These are phyloP conservation scores for Setaria viridis DNA, from an alignment of 202 grass and related monocot genomes.

Conservation along the genomic window DNA sequence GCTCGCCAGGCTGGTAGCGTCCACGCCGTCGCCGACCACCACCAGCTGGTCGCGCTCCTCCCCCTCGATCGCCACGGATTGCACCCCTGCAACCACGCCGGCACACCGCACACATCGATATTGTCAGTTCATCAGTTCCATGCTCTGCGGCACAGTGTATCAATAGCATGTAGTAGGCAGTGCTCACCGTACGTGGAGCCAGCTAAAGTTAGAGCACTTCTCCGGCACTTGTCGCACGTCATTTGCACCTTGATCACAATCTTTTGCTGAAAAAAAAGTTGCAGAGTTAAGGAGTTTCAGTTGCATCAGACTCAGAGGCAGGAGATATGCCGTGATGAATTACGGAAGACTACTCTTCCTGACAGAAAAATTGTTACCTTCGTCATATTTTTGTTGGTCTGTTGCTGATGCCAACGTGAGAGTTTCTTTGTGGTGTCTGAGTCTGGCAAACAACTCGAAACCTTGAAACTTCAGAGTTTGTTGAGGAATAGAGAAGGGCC, in stretches of 20 bases:
- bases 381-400: slow-evolving; percentile 4
- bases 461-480: background rate
- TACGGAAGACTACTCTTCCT: background rate
- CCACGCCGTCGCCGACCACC: slow-evolving; percentile 63
- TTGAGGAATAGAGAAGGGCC: background rate
- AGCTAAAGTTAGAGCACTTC: slow-evolving; percentile 49
- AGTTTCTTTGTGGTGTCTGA: background rate
- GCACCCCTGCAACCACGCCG: slow-evolving; percentile 41
- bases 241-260: slow-evolving; percentile 73
- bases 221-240: slow-evolving; percentile 61
- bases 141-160: background rate
- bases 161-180: background rate
- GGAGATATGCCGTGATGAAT: background rate
- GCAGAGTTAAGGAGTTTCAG: background rate
- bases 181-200: slow-evolving; percentile 47
- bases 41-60: slow-evolving; percentile 55
- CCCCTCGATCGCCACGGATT: slow-evolving; percentile 46
- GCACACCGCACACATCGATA: background rate
- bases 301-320: background rate
- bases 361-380: slow-evolving; percentile 19
- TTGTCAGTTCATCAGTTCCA: background rate
- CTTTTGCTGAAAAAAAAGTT: slow-evolving; percentile 43
- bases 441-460: background rate
- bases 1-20: slow-evolving; percentile 49
- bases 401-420: background rate